Conservation (phyloP, 495 filamentous ascomycete genomes). For the Penicillium paxilli region DNA sequence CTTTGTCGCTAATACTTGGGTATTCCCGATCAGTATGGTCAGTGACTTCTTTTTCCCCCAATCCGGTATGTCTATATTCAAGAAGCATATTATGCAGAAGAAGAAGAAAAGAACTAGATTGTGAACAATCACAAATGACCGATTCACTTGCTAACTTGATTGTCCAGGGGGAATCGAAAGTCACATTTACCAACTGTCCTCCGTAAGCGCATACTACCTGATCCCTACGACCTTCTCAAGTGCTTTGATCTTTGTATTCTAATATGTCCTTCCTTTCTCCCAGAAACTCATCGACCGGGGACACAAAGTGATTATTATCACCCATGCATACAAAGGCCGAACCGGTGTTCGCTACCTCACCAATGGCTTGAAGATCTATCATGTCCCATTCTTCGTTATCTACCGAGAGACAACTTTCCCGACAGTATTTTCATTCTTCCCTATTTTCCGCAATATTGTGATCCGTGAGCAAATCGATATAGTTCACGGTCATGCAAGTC, state of each 20-base stretch:
- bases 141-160: constrained; percentile 12
- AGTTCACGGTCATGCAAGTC: constrained; percentile 90
- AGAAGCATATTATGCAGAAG: too few species aligned
- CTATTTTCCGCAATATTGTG: constrained; percentile 92
- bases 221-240: neutral
- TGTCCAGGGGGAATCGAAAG: constrained; percentile 80
- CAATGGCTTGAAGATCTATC: constrained; percentile 97
- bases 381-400: constrained; percentile 93
- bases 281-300: constrained; percentile 92
- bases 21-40: constrained; percentile 67
- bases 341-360: constrained; percentile 96
- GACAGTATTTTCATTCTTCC: constrained; percentile 97
- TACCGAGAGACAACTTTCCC: constrained; percentile 95
- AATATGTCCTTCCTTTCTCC: too few species aligned
- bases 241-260: neutral
- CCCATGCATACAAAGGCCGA: constrained; percentile 89
- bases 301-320: constrained; percentile 97
- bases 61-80: constrained; percentile 58
- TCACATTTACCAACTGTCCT: constrained; percentile 97
- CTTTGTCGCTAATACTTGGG: constrained; percentile 3
- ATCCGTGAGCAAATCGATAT: constrained; percentile 94
- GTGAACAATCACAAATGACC: neutral
- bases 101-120: too few species aligned
- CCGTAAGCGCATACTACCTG: constrained; percentile 35
- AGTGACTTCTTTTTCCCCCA: constrained; percentile 99